phyloP scores from a whole-genome alignment of 2,329 filamentous ascomycete genomes.

The Pseudocercospora pini-densiflorae region DNA sequence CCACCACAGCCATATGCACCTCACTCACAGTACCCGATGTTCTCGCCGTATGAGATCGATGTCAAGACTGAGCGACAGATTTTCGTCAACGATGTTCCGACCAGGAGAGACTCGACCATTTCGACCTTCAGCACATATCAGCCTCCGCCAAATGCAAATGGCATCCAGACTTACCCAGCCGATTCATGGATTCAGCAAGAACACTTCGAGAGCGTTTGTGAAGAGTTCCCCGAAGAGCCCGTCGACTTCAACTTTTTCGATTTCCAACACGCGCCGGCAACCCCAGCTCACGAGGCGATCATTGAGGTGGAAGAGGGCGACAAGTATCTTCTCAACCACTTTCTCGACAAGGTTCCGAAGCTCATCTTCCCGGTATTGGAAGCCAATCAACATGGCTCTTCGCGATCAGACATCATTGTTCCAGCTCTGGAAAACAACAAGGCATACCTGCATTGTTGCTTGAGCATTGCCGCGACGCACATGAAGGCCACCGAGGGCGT shows the following conservation, averaged over 20 bases:
- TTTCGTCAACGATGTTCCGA: slow-evolving; percentile 88
- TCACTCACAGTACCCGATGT: slow-evolving; percentile 57
- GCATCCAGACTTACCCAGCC: slow-evolving; percentile 64
- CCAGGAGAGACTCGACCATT: slow-evolving; percentile 81
- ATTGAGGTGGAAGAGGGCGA: slow-evolving; percentile 89
- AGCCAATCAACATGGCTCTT: slow-evolving; percentile 82
- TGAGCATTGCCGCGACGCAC: slow-evolving; percentile 91
- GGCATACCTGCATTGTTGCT: slow-evolving; percentile 91
- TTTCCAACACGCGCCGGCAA: slow-evolving; percentile 70
- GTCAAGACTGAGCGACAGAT: slow-evolving; percentile 95
- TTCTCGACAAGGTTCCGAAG: slow-evolving; percentile 83
- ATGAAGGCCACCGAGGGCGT: slow-evolving; percentile 76
- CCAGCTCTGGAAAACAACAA: slow-evolving; percentile 90
- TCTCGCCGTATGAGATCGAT: slow-evolving; percentile 87
- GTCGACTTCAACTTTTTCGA: slow-evolving; percentile 81
- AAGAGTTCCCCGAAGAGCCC: slow-evolving; percentile 59
- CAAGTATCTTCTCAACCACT: slow-evolving; percentile 85
- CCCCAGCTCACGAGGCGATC: slow-evolving; percentile 68
- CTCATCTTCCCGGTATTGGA: slow-evolving; percentile 92
- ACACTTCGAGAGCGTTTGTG: slow-evolving; percentile 68
- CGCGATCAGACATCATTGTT: slow-evolving; percentile 80
- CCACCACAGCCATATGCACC: slow-evolving; percentile 44
- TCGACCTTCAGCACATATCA: slow-evolving; percentile 94
- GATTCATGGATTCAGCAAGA: slow-evolving; percentile 76
- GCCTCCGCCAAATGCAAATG: slow-evolving; percentile 71